Conservation (phyloP, 1,284 basidiomycete genomes). For the Termitomyces sp. region DNA sequence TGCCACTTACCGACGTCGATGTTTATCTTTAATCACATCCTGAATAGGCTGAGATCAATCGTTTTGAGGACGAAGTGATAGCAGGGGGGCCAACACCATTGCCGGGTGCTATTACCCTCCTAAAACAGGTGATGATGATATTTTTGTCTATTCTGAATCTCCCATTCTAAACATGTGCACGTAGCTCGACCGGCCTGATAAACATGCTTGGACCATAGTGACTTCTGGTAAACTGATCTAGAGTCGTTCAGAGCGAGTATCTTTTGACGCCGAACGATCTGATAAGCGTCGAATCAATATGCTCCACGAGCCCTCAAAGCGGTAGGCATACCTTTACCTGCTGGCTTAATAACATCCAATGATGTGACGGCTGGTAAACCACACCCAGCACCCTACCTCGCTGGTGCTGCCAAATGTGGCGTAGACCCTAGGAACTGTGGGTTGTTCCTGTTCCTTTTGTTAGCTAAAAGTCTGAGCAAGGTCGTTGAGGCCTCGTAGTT, state of each 20-base stretch:
- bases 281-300: conserved; percentile 62
- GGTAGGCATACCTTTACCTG: conserved; percentile 54
- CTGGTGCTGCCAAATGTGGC: conserved; percentile 50
- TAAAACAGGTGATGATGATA: conserved; percentile 38
- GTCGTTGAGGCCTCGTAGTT: conserved; percentile 61
- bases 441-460: conserved; percentile 12
- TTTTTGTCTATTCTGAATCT: conserved; percentile 3
- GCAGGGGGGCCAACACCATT: conserved; percentile 53
- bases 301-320: conserved; percentile 57
- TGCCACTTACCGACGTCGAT: background rate
- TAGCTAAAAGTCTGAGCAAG: background rate
- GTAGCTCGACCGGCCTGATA: conserved; percentile 28
- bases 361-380: conserved; percentile 77
- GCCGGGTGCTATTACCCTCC: conserved; percentile 46
- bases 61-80: conserved; percentile 64
- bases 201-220: conserved; percentile 66
- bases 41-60: conserved; percentile 51
- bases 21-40: background rate
- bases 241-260: background rate
- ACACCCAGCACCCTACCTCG: conserved; percentile 74
- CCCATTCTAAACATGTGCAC: background rate
- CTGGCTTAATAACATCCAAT: conserved; percentile 66
- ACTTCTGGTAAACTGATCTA: conserved; percentile 53
- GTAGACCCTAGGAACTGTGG: conserved; percentile 50
- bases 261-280: background rate